These are phyloP conservation scores for Botrytis deweyae DNA, from an alignment of 2,329 filamentous ascomycete species.

Conservation along the genomic window DNA sequence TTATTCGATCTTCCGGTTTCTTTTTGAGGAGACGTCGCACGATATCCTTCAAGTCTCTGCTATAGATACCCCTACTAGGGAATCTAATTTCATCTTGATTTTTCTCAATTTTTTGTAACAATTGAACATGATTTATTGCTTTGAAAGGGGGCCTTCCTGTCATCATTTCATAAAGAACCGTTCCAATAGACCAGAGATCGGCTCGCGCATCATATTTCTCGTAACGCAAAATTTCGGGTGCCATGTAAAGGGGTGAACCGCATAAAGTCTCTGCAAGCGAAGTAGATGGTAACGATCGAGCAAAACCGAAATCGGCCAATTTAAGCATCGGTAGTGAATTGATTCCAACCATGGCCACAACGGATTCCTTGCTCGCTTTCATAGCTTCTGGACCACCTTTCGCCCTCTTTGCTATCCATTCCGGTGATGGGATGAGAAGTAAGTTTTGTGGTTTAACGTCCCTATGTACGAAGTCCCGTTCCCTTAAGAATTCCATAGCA, in stretches of 20 bases:
- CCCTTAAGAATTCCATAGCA: constrained; percentile 83
- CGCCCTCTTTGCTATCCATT: constrained; percentile 59
- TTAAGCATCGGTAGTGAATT: constrained; percentile 92
- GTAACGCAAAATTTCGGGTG: constrained; percentile 93
- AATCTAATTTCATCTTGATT: constrained; percentile 85
- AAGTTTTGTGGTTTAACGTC: constrained; percentile 98
- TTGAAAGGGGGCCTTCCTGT: constrained; percentile 87
- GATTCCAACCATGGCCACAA: constrained; percentile 78
- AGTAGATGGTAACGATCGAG: constrained; percentile 83
- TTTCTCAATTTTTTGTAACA: constrained; percentile 87
- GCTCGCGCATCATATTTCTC: constrained; percentile 97
- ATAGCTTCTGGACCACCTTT: constrained; percentile 69
- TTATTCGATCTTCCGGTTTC: constrained; percentile 79
- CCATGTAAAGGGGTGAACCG: constrained; percentile 97
- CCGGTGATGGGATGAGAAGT: constrained; percentile 77
- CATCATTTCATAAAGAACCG: constrained; percentile 94
- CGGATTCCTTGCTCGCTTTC: constrained; percentile 72
- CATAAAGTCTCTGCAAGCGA: constrained; percentile 94
- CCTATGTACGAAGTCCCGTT: constrained; percentile 86
- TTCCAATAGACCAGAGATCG: constrained; percentile 96
- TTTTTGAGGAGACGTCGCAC: constrained; percentile 81
- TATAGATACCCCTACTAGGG: constrained; percentile 68
- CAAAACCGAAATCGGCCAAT: constrained; percentile 98
- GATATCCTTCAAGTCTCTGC: constrained; percentile 73
- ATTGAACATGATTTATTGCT: constrained; percentile 90